Conservation (phyloP, 371 early-diverging fungal genomes). For the Coemansia sp. region DNA sequence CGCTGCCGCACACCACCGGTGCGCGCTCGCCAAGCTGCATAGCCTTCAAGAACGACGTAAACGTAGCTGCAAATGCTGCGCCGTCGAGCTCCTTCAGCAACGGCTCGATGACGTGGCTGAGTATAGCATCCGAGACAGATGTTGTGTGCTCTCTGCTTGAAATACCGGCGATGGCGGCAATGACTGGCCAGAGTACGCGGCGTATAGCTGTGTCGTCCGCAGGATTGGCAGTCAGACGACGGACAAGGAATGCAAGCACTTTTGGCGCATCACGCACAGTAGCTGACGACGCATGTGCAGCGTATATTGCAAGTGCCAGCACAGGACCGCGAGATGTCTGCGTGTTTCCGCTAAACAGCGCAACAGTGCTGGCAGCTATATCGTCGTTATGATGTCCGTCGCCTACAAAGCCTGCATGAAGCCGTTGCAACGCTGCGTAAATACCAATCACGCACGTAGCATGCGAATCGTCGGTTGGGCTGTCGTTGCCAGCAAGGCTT, state of each 20-base stretch:
- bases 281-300: neutral
- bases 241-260: slow-evolving; percentile 14
- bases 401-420: neutral
- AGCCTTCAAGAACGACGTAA: slow-evolving; percentile 13
- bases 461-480: neutral
- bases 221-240: neutral
- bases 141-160: neutral
- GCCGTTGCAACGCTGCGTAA: slow-evolving; percentile 3
- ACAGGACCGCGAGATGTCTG: neutral
- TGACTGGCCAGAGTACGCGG: slow-evolving; percentile 7
- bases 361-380: neutral
- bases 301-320: slow-evolving; percentile 14
- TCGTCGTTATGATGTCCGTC: neutral
- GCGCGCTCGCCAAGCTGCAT: slow-evolving; percentile 1
- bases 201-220: neutral
- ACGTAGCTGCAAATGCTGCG: slow-evolving; percentile 10
- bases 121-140: neutral
- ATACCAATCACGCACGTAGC: neutral
- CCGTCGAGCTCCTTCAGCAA: slow-evolving; percentile 20
- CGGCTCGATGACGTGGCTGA: slow-evolving; percentile 21
- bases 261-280: neutral
- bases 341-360: neutral
- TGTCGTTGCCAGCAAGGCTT: neutral
- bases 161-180: slow-evolving; percentile 8
- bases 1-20: neutral